Conservation (phyloP, 2,329 filamentous ascomycete species). For the Xylaria sp. region DNA sequence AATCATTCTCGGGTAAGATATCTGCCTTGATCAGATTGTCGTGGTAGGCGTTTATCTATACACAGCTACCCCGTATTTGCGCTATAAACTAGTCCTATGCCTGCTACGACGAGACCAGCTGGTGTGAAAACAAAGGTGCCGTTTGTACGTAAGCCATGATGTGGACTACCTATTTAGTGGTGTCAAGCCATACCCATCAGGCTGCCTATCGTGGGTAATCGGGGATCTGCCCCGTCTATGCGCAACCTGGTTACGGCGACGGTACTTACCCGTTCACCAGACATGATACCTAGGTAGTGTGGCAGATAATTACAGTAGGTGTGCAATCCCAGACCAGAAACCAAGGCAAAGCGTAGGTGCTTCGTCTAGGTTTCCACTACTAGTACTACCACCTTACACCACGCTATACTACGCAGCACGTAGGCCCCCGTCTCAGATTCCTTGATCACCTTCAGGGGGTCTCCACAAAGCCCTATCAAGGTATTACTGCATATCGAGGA, state of each 20-base stretch:
- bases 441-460: neutral
- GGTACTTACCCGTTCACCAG: neutral
- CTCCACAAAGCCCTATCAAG: neutral
- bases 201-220: neutral
- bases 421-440: neutral
- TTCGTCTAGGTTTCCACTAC: too few relatives aligned
- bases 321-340: neutral
- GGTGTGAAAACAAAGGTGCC: neutral
- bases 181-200: neutral
- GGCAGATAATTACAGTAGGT: neutral
- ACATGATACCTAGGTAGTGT: neutral
- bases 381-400: neutral
- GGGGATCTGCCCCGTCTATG: neutral
- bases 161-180: neutral
- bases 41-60: neutral
- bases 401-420: conserved; percentile 2
- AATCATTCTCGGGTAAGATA: neutral
- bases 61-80: too few relatives aligned
- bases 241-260: conserved; percentile 3
- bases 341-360: neutral
- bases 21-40: neutral
- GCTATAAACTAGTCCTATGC: too few relatives aligned
- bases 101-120: too few relatives aligned
- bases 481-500: neutral
- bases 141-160: neutral